Conservation (phyloP, 2,329 filamentous ascomycete genomes). For the Neonectria punicea region DNA sequence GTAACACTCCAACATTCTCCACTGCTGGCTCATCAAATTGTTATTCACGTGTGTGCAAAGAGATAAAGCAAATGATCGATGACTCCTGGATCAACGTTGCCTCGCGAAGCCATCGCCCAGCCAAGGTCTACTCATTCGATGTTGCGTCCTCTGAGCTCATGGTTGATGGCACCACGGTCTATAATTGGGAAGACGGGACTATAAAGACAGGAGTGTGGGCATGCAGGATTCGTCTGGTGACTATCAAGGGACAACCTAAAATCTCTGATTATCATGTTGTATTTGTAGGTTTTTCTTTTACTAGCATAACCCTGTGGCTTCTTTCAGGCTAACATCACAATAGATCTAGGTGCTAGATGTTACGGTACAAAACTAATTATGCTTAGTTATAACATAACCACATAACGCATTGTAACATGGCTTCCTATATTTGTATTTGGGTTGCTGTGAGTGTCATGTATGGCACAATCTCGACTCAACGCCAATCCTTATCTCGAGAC, state of each 20-base stretch:
- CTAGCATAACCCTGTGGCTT: background rate
- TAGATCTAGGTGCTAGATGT: background rate
- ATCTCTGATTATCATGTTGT: slow-evolving; percentile 1
- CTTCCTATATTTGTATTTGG: background rate
- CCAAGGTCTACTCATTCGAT: background rate
- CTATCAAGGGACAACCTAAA: background rate
- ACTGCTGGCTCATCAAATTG: background rate
- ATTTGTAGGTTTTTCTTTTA: background rate
- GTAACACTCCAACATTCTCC: background rate
- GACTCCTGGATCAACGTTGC: background rate
- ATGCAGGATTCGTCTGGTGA: background rate
- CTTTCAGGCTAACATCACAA: background rate
- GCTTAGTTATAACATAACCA: background rate
- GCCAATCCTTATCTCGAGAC: too few relatives aligned
- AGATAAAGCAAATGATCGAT: background rate
- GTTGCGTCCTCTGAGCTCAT: background rate
- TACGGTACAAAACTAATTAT: background rate
- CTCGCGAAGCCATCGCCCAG: background rate
- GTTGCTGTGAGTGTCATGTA: background rate
- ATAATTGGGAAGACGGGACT: slow-evolving; percentile 4
- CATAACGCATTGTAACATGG: background rate
- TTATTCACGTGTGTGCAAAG: background rate
- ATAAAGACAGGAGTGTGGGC: slow-evolving; percentile 5
- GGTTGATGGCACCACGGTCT: slow-evolving; percentile 6
- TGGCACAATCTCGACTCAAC: too few relatives aligned